phyloP scores from a whole-genome alignment of 2,329 filamentous ascomycete species.

The Pseudocercospora eumusae region DNA sequence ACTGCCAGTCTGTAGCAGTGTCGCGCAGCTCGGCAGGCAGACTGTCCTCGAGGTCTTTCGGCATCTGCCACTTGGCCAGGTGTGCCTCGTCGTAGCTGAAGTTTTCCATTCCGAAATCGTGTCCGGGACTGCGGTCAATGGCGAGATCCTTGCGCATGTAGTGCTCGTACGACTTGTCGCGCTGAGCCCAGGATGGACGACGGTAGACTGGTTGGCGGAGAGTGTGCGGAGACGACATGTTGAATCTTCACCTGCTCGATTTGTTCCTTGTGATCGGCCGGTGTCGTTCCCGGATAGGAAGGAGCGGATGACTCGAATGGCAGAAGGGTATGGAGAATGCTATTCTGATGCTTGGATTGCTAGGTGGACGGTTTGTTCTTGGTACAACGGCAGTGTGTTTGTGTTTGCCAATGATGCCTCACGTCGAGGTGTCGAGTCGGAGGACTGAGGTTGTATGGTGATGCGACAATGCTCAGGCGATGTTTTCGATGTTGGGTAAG shows the following conservation, averaged over 20 bases:
- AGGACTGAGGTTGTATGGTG: not conserved
- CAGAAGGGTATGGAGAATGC: not conserved
- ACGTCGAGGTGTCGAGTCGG: not conserved
- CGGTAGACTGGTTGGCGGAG: constrained; percentile 31
- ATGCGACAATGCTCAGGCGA: not conserved
- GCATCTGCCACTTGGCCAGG: constrained; percentile 43
- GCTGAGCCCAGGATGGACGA: constrained; percentile 35
- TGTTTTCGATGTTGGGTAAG: not conserved
- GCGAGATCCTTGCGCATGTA: constrained; percentile 31
- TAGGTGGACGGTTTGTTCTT: not conserved
- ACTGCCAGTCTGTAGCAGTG: constrained; percentile 43
- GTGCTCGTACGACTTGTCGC: constrained; percentile 28
- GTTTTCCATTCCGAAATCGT: constrained; percentile 35
- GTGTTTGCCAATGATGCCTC: not conserved
- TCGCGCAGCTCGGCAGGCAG: constrained; percentile 42
- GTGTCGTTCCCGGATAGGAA: constrained; percentile 8
- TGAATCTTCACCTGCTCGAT: constrained; percentile 7
- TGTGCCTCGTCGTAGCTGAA: constrained; percentile 43
- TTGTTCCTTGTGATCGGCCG: not conserved
- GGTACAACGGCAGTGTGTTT: not conserved
- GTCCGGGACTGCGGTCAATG: constrained; percentile 26
- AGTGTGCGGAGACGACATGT: not conserved
- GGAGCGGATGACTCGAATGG: constrained; percentile 6
- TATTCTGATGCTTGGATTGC: constrained; percentile 9
- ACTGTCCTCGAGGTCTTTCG: constrained; percentile 41